These are phyloP conservation scores for Collybiopsis confluens DNA, from an alignment of 768 basidiomycete species.

Conservation along the genomic window DNA sequence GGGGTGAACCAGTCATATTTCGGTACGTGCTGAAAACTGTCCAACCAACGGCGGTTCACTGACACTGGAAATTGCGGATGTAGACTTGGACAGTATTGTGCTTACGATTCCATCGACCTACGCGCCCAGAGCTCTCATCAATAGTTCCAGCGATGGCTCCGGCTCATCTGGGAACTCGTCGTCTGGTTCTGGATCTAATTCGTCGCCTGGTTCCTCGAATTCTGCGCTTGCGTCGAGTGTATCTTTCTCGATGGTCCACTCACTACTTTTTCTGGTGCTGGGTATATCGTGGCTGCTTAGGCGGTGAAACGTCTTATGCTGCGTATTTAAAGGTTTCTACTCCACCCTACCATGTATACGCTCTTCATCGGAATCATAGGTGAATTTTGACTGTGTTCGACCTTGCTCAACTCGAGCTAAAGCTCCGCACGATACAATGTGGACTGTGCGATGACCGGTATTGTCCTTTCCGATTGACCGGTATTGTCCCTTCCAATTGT, in stretches of 20 bases:
- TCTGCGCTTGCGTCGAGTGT: background rate
- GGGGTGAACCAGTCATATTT: conserved; percentile 41
- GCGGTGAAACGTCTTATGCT: too few species aligned
- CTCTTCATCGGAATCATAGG: too few species aligned
- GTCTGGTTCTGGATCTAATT: background rate
- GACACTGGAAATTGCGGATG: too few species aligned
- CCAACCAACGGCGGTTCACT: too few species aligned
- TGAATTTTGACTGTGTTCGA: too few species aligned
- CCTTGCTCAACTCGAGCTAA: too few species aligned
- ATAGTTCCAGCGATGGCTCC: conserved; percentile 7
- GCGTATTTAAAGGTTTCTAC: too few species aligned
- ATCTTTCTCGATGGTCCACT: background rate
- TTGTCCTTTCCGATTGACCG: too few species aligned
- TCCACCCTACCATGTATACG: too few species aligned
- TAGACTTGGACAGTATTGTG: conserved; percentile 44
- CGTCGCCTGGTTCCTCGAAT: background rate
- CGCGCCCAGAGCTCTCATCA: conserved; percentile 28
- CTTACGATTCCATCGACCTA: conserved; percentile 38
- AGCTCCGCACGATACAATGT: too few species aligned
- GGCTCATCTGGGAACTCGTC: background rate
- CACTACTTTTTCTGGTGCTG: background rate
- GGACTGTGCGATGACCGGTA: too few species aligned
- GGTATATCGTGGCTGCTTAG: background rate
- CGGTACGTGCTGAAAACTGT: conserved; percentile 30
- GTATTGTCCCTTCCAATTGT: too few species aligned